Base-by-base conservation (phyloP, 495 filamentous ascomycete genomes). In the Tuber borchii region DNA sequence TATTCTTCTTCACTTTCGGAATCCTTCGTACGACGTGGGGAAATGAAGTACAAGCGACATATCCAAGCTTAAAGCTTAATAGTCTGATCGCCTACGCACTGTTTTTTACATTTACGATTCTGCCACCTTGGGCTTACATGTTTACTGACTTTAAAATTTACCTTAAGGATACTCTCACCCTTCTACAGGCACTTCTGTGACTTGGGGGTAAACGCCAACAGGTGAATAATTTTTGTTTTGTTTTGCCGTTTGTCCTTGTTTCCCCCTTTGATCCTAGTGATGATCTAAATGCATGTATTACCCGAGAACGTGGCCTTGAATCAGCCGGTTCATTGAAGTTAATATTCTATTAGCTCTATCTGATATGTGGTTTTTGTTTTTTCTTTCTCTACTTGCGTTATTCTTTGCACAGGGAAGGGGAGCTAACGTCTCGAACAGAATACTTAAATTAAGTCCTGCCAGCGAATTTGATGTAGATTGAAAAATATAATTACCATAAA, bases 231-330 rank as follows among this genome's bases (percentile, higher is more conserved):
- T n/a, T 22, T 14, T n/a, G n/a, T n/a, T 40, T 65, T 43, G 43
- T 40, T 43, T 39, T 37, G 37, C 37, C 70, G 7, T 61, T 61
- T 34, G 20, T 39, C 19, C 46, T 40, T 20, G n/a, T n/a, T 31
- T 17, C 42, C 34, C 17, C 31, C 48, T 71, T 76, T 79, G 72
- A 69, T 79, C 71, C 73, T 73, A 40, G 73, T 79, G 78, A 79
- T 79, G 78, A 79, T 75, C 70, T 72, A 79, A 75, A 79, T 75
- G 78, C 78, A 79, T 79, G 78, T 79, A 79, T 79, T 79, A 79
- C 78, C 78, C 73, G 77, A 79, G 78, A 79, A 71, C 73, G 74
- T 74, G 68, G 77, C 65, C 76, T 79, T 75, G 72, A 79, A 79
- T 75, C 72, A 22, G 76, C 77, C 76, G 46, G 76, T 68, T 79